These are phyloP conservation scores for Botrytis squamosa DNA, from an alignment of 2,329 filamentous ascomycete genomes.

Conservation along the genomic window DNA sequence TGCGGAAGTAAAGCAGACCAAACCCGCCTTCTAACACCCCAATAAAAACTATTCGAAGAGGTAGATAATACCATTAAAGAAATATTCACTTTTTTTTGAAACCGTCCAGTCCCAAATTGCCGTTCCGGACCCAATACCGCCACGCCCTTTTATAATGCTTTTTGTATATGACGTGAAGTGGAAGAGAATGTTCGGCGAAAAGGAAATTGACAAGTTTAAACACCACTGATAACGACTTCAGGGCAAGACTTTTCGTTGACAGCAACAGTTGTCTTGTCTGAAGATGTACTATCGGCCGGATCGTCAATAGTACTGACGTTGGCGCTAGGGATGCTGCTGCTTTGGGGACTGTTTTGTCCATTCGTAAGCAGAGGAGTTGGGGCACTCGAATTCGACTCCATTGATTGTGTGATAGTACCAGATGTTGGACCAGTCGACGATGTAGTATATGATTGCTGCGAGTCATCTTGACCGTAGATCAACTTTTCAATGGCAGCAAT, in stretches of 20 bases:
- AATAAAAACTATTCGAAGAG: background rate
- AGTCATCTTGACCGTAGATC: conserved; percentile 39
- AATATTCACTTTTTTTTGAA: conserved; percentile 18
- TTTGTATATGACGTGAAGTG: conserved; percentile 18
- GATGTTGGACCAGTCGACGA: conserved; percentile 30
- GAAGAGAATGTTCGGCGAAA: conserved; percentile 18
- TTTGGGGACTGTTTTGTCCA: conserved; percentile 68
- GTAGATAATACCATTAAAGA: conserved; percentile 10
- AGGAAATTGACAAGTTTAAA: conserved; percentile 25
- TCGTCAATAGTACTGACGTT: conserved; percentile 50
- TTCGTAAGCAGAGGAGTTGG: conserved; percentile 67
- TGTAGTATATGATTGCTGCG: conserved; percentile 25
- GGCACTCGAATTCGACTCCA: conserved; percentile 51
- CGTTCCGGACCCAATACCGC: conserved; percentile 16
- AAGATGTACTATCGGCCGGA: conserved; percentile 29
- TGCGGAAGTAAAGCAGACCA: conserved; percentile 10
- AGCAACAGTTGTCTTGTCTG: conserved; percentile 28
- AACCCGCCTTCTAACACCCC: conserved; percentile 17
- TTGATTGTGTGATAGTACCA: conserved; percentile 39
- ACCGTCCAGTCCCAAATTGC: conserved; percentile 9
- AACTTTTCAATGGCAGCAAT: conserved; percentile 62
- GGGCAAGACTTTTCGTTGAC: conserved; percentile 29
- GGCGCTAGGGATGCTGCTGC: conserved; percentile 63
- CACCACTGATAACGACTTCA: conserved; percentile 35
- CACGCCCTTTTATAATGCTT: conserved; percentile 24